phyloP scores from a whole-genome alignment of 352 stramenopile species.

The Globisporangium uncinulatum region DNA sequence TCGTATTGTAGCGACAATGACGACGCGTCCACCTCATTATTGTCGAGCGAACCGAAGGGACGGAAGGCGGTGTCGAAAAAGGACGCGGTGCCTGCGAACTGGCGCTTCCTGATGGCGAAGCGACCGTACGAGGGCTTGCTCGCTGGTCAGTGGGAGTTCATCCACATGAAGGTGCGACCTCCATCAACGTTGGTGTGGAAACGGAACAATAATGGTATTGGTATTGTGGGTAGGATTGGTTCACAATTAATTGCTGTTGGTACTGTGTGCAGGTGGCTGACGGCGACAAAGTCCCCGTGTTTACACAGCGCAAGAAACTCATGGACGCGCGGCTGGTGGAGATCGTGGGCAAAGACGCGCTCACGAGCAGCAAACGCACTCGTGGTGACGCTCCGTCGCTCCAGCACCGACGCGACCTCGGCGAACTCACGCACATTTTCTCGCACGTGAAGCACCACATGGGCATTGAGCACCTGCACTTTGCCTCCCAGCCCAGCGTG shows the following conservation, averaged over 20 bases:
- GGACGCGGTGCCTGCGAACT: slow-evolving; percentile 20
- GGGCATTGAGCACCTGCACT: slow-evolving; percentile 82
- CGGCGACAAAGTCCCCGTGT: slow-evolving; percentile 57
- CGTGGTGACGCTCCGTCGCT: too few species aligned
- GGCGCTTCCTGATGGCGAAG: slow-evolving; percentile 77
- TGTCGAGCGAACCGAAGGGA: neutral
- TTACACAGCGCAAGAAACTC: slow-evolving; percentile 50
- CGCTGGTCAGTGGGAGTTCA: slow-evolving; percentile 87
- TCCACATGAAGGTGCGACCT: slow-evolving; percentile 53
- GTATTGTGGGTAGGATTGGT: too few species aligned
- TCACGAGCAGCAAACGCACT: slow-evolving; percentile 16
- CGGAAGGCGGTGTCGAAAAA: slow-evolving; percentile 6
- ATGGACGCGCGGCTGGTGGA: slow-evolving; percentile 35
- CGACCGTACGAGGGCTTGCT: slow-evolving; percentile 67
- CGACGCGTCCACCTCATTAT: neutral
- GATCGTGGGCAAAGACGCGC: slow-evolving; percentile 22
- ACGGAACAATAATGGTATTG: too few species aligned
- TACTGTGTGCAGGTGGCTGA: slow-evolving; percentile 35
- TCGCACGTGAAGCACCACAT: slow-evolving; percentile 90
- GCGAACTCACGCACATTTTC: slow-evolving; percentile 84
- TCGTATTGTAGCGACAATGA: slow-evolving; percentile 21
- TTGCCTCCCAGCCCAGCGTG: slow-evolving; percentile 23
- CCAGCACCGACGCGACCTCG: slow-evolving; percentile 33
- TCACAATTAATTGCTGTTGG: neutral
- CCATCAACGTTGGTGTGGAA: neutral